Evolutionary conservation across 2,329 filamentous ascomycete genomes (phyloP), one percentile per base, ranked within the genome.

Genomic region (Claviceps sp.): DNA sequence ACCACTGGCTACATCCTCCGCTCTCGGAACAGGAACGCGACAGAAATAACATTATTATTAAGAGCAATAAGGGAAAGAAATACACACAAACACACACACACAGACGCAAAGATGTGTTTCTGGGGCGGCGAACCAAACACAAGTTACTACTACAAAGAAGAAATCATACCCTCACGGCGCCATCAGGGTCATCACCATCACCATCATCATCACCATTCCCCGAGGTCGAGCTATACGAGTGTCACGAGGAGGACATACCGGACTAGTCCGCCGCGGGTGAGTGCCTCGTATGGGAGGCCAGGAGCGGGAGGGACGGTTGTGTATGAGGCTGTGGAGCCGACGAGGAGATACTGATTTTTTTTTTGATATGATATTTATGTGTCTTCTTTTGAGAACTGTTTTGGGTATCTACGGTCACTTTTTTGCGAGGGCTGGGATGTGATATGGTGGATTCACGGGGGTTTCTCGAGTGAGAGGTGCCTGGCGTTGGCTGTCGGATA

Each of bases 71-170:
- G 23, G 16, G 11, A 14, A 44, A 13, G 42, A 44, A 9, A 26
- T 7, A 26, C 9, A 23, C 23, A 5, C 22, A 29, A 2, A 29
- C 26, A 29, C 26, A 29, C 29, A 29, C 8, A 29, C 8, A 34
- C 0, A n/a, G 16, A 40, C 38, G n/a, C 38, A 44, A 71, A 60
- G 23, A 78, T 79, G 76, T 79, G 76, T 60, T 76, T 78, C 67
- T 61, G 66, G 46, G 56, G 64, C 51, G 66, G 70, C 51, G 66
- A 70, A 53, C 69, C 71, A 51, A 64, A 61, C 34, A 71, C 68
- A 42, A 70, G 70, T 46, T 76, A 79, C 66, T 79, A 79, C 67
- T 77, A 78, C 62, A 71, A 71, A 61, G 73, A 78, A 65, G 75
- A 78, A 57, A 68, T 73, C 56, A 68, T 75, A 46, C 75, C 75